Evolutionary conservation across 2,329 filamentous ascomycete genomes (phyloP), one percentile per base, ranked within the genome.

Genomic region (Alternaria longipes): DNA sequence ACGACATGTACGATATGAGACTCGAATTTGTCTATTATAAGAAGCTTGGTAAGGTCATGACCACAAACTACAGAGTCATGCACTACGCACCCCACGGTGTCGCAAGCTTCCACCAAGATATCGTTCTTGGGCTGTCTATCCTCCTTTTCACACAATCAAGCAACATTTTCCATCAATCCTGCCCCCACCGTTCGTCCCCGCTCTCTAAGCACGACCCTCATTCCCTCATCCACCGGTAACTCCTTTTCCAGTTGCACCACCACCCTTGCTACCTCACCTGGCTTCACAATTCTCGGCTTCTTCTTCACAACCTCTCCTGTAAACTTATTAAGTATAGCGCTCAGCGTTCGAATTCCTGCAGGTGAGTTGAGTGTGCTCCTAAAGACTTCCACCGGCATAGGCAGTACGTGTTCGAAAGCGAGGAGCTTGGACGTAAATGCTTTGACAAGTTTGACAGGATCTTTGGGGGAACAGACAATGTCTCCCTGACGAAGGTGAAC

Each of bases 331-430:
- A 98, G 79, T 2, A 89, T 84, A 0, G 91, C 91, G 8, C 90
- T 81, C 65, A 98, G 84, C 63, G 88, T 86, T 54, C 85, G 84
- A 41, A 99, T 91, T 49, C 87, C 86, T 0, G 91, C 95, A 0
- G 92, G 85, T 0, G 89, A 88, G 76, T 97, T 91, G 52, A 98
- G 81, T 8, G 93, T 86, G 0, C 95, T 95, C 20, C 93, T 85
- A 77, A 97, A 94, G 8, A 99, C 88, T 72, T 98, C 94, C 9
- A 98, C 87, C 24, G 88, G 87, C 87, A 94, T 95, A 0, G 94
- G 94, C 80, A 94, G 90, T 16, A 99, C 81, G 64, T 94, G 90
- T 62, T 97, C 93, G 72, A 98, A 97, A 0, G 94, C 93, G 57
- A 97, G 85, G 11, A 95, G 89, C 79, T 97, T 97, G 62, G 91